A percentile compares a stretch with the other conserved stretches of the same genome.
These are phyloP conservation scores for Xylaria bambusicola DNA, from an alignment of 495 filamentous ascomycete genomes.

Conservation along the genomic window DNA sequence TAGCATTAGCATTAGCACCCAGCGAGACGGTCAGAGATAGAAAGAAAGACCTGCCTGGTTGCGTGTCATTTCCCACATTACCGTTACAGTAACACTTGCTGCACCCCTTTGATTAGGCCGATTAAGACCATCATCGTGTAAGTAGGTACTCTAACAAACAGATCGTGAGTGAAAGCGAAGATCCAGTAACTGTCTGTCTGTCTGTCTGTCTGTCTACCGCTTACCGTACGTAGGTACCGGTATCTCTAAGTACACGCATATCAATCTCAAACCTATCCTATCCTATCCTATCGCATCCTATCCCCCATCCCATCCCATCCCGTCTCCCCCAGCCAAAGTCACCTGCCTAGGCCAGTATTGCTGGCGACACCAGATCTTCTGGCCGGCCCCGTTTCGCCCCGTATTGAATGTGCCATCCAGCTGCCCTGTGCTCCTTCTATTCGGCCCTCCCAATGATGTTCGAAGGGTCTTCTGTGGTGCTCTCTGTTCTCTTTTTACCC, in stretches of 20 bases:
- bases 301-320: not conserved
- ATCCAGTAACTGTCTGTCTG: too few species aligned
- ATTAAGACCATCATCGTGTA: too few species aligned
- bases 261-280: too few species aligned
- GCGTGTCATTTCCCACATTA: not conserved
- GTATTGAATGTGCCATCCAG: constrained; percentile 15
- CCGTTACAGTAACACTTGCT: not conserved
- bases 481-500: constrained; percentile 1
- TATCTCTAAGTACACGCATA: too few species aligned
- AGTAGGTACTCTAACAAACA: too few species aligned
- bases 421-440: constrained; percentile 2
- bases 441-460: constrained; percentile 9
- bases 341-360: constrained; percentile 25
- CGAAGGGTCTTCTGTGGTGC: not conserved
- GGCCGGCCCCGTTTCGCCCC: constrained; percentile 3
- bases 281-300: too few species aligned
- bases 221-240: too few species aligned
- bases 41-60: too few species aligned
- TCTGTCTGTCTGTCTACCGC: too few species aligned
- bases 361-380: constrained; percentile 5
- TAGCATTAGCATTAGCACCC: too few species aligned
- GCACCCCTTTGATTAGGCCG: not conserved
- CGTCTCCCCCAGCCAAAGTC: constrained; percentile 10
- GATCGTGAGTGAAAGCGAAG: too few species aligned
- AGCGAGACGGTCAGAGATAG: too few species aligned